A percentile compares a stretch with the other conserved stretches of the same genome.
Evolutionary conservation across 1,284 basidiomycete genomes (phyloP).

Genomic region (Jaminaea rosea): DNA sequence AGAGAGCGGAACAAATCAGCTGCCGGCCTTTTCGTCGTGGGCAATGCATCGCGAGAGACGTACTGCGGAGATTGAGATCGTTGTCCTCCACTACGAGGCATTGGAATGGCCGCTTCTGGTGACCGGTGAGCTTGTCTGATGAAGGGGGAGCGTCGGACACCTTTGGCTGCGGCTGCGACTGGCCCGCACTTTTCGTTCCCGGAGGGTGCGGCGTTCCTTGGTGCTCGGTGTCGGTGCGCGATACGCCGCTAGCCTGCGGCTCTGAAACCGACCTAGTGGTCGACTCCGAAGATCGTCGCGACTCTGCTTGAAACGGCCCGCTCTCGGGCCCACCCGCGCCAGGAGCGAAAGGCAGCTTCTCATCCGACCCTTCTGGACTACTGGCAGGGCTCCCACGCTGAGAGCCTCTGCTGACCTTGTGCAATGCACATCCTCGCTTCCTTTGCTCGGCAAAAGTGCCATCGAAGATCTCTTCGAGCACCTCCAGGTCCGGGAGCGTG

Average conservation of each 20-base stretch:
- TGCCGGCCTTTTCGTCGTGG: no score
- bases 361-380: no score
- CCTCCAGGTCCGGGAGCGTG: not conserved
- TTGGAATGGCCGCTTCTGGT: constrained; percentile 13
- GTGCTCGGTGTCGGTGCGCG: not conserved
- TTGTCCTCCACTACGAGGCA: constrained; percentile 41
- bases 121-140: not conserved
- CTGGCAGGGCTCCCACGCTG: no score
- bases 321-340: not conserved
- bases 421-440: not conserved
- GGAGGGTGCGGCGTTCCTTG: no score
- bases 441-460: not conserved
- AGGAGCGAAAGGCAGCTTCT: no score
- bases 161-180: no score
- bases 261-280: no score
- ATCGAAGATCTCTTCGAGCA: not conserved
- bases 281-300: no score
- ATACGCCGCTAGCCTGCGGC: no score
- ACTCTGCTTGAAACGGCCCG: no score
- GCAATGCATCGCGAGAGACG: no score
- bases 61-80: constrained; percentile 30
- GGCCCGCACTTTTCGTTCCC: not conserved
- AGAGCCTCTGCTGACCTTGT: not conserved
- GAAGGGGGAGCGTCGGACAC: not conserved
- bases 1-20: no score